Evolutionary conservation across 805 yeast genomes (phyloP), one percentile per base, ranked within the genome.

Genomic region (Candida nanaspora): DNA sequence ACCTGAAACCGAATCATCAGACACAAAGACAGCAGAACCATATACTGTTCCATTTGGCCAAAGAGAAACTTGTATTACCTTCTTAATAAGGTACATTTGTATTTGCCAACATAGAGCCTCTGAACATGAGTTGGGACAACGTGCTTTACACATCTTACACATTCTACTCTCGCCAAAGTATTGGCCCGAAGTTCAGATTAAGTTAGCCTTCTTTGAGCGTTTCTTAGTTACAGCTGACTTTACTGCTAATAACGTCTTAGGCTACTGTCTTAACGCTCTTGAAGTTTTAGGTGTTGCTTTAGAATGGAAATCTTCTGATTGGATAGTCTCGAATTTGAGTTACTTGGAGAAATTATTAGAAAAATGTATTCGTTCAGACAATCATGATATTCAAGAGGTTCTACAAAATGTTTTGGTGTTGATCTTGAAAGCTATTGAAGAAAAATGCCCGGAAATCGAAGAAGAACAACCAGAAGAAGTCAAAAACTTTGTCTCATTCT

Each of bases 181-280:
- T 45, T 91, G 98, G 98, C 72, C 86, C 0, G 96, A 87, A 49
- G 94, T 87, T 6, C 74, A 81, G n/a, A 88, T 93, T 16, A 86
- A 86, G 51, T 68, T 93, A 27, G 75, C 82, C 1, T 88, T 86
- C 60, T 93, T 93, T 55, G 98, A 93, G 49, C 79, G 93, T 46
- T 86, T 88, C 52, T 64, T 93, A 40, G 77, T 85, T 16, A 80
- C 86, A 25, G 79, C 86, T 41, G 96, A 91, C 47, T 66, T 84
- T 43, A 76, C 73, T 29, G 74, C 87, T 13, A 72, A 78, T 28
- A 80, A 80, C 45, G 71, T 84, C 32, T 58, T 87, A 20, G 86
- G 88, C 2, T 82, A 84, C 50, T 85, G 95, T 50, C 67, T 89
- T 52, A 94, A 93, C 62, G 95, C 98, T 0, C 63, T 94, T 38